These are phyloP conservation scores for Lachnellula cervina DNA, from an alignment of 2,329 filamentous ascomycete species.

Conservation along the genomic window DNA sequence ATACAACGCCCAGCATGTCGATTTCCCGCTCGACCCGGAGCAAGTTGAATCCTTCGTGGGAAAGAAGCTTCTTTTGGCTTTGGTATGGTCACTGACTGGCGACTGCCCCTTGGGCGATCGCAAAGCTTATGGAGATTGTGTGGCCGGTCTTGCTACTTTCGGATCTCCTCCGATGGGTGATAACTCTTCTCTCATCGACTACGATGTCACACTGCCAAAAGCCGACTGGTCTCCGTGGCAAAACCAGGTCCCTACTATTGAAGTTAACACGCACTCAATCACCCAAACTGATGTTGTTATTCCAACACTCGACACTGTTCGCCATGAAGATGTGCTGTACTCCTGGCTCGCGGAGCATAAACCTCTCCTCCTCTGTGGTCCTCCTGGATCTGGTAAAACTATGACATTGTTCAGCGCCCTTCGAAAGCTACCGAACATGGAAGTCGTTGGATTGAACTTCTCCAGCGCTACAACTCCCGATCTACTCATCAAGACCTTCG, in stretches of 20 bases:
- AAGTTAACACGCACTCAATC: conserved; percentile 97
- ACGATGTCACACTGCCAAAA: conserved; percentile 80
- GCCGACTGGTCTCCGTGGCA: conserved; percentile 93
- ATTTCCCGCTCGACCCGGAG: conserved; percentile 87
- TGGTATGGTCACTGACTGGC: conserved; percentile 94
- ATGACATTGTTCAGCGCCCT: conserved; percentile 99
- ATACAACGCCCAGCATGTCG: conserved; percentile 89
- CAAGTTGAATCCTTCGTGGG: conserved; percentile 85
- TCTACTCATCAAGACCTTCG: conserved; percentile 96
- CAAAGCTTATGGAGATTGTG: conserved; percentile 80
- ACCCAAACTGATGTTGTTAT: conserved; percentile 98
- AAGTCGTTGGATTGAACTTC: conserved; percentile 98
- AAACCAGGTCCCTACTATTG: conserved; percentile 85
- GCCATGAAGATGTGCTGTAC: conserved; percentile 98
- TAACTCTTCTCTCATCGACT: conserved; percentile 86
- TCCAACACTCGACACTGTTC: conserved; percentile 92
- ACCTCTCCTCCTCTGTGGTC: conserved; percentile 90
- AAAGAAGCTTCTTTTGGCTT: conserved; percentile 87
- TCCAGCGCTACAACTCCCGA: conserved; percentile 98
- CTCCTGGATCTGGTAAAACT: conserved; percentile 97
- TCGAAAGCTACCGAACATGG: conserved; percentile 96
- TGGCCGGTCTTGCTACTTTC: conserved; percentile 77
- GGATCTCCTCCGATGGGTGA: conserved; percentile 78
- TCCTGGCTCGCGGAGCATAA: conserved; percentile 99
- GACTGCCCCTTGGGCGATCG: conserved; percentile 87